Base-by-base conservation (phyloP, 768 basidiomycete genomes). In the Termitomyces titanicus region DNA sequence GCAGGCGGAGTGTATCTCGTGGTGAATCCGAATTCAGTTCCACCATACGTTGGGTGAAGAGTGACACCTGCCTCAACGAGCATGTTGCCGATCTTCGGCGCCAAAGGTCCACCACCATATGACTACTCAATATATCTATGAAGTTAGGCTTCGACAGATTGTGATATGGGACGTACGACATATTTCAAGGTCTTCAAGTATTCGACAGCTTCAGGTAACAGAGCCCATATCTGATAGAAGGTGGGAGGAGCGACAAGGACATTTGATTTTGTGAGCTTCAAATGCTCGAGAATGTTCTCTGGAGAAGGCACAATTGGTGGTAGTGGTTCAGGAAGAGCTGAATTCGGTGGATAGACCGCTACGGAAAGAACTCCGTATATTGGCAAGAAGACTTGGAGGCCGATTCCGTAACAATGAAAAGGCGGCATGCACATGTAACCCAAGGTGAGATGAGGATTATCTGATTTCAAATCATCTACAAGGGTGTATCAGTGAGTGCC, bases 241-340 rank as follows among this genome's bases (percentile, higher is more conserved):
- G 72, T 45, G 0, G 79, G 79, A 25, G 78, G 70, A 0, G 63
- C 69, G 31, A 74, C 60, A 2, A 80, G 53, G 1, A 55, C 52
- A 13, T 69, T 64, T 11, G 64, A 68, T 15, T 66, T 60, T 0
- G 65, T 69, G 33, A 65, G 54, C 18, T 61, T 61, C 9, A 72
- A 58, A 38, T 72, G 70, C 5, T 74, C 69, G 3, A 80, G 59
- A 29, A 76, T 66, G 47, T 74, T 76, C 3, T 72, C 69, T 3
- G 76, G 66, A 1, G 75, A 71, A 1, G 78, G 75, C 34, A 69
- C 64, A 8, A 72, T 52, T 4, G 79, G 79, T 20, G 64, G 63
- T 17, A 53, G 22, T 2, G 59, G 55, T 15, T 61, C 49, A 8
- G 61, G 56, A 8, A 51, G 59, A 11, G 64, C 63, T 8, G 60